Evolutionary conservation across 2,329 filamentous ascomycete species (phyloP), one percentile per base, ranked within the genome.

Genomic region (Teratosphaeria gauchensis): DNA sequence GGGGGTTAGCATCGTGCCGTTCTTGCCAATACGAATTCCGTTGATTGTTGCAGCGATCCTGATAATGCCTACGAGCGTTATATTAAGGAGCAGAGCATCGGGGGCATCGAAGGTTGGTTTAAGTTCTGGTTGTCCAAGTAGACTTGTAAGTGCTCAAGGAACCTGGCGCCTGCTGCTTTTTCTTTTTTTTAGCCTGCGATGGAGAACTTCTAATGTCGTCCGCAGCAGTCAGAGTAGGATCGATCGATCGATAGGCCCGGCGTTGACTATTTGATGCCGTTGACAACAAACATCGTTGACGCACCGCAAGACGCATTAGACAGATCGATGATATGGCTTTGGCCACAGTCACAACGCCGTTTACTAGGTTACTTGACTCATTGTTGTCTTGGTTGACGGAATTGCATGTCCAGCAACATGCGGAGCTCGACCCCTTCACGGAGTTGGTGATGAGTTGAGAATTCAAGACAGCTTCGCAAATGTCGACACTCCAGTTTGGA

Each of bases 1-100:
- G 71, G 9, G 70, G 70, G n/a, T 61, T 31, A 53, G 51, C n/a
- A 19, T 16, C 14, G 2, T 8, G 28, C 9, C 16, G 19, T 16
- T 53, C 28, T 53, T 28, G 32, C n/a, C 3, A 4, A 32, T 16
- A 7, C 4, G 3, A 12, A 12, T 53, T 31, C 24, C 14, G 21
- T 24, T 53, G 21, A 53, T 28, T 35, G n/a, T 31, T 14, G 9
- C 19, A 31, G 52, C 32, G 19, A 53, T n/a, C 12, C 32, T 2
- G 32, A 53, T 31, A 58, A 58, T 21, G 56, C 57, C n/a, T 61
- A 54, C 21, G 56, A 57, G 57, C 32, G 53, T 11, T 62, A 62
- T 24, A 55, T 57, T 0, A 72, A 71, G 51, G 69, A 71, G 54
- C 64, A 68, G 55, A 71, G 68, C 58, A 58, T 71, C 51, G 56